A percentile compares a stretch with the other conserved stretches of the same genome.
Conservation (phyloP, 306 rosid species). For the Echinosophora koreensis region DNA sequence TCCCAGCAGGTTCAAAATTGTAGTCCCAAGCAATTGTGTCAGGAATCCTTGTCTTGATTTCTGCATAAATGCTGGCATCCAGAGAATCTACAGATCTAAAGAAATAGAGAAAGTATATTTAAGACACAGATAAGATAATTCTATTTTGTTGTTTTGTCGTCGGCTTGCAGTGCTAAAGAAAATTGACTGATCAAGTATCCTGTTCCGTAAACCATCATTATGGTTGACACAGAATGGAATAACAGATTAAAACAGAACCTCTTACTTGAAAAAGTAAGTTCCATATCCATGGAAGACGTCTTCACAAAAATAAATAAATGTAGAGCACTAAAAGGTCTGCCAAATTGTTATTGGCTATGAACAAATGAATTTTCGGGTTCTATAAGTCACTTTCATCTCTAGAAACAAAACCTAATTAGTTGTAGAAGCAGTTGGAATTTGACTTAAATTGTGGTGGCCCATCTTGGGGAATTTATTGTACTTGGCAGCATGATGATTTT, state of each 20-base stretch:
- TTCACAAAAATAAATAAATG: background rate
- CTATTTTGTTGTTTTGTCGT: background rate
- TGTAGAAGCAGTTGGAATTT: slow-evolving; percentile 31
- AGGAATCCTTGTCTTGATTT: slow-evolving; percentile 94
- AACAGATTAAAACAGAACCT: slow-evolving; percentile 21
- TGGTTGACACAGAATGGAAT: slow-evolving; percentile 14
- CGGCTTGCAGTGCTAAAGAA: slow-evolving; percentile 18
- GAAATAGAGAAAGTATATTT: slow-evolving; percentile 37
- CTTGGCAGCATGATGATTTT: slow-evolving; percentile 6
- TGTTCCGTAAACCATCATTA: slow-evolving; percentile 8
- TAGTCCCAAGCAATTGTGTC: slow-evolving; percentile 91
- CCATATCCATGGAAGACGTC: background rate
- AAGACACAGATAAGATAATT: slow-evolving; percentile 18
- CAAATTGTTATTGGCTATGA: slow-evolving; percentile 15
- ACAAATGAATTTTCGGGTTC: background rate
- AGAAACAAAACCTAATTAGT: slow-evolving; percentile 25
- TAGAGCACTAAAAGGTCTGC: background rate
- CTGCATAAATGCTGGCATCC: slow-evolving; percentile 86
- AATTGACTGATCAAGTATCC: slow-evolving; percentile 13
- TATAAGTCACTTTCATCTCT: slow-evolving; percentile 5
- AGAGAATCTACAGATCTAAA: slow-evolving; percentile 81
- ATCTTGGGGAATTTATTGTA: slow-evolving; percentile 5
- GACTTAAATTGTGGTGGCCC: background rate
- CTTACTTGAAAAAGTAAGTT: slow-evolving; percentile 30
- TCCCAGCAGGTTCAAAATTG: slow-evolving; percentile 93